Evolutionary conservation across 352 stramenopile species (phyloP).

Genomic region (Pythium guiyangense): DNA sequence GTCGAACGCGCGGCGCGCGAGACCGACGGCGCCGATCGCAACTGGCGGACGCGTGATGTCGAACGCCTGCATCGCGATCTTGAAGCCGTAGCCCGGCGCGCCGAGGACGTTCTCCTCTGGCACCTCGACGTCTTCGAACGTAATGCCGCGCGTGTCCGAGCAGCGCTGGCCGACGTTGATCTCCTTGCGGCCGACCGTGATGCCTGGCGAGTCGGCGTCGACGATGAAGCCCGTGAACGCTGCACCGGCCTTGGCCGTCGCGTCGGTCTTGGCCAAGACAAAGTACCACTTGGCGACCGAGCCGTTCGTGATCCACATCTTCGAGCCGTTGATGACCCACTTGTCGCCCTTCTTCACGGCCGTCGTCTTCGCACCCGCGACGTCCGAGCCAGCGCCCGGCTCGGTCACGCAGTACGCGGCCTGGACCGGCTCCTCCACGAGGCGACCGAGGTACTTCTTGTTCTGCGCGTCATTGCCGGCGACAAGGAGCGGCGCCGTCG

Average conservation of each 20-base stretch:
- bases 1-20: slow-evolving; percentile 85
- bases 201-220: slow-evolving; percentile 80
- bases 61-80: slow-evolving; percentile 92
- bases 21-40: slow-evolving; percentile 79
- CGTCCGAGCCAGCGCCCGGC: slow-evolving; percentile 85
- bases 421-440: slow-evolving; percentile 80
- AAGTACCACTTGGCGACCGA: slow-evolving; percentile 90
- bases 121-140: slow-evolving; percentile 90
- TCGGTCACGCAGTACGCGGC: slow-evolving; percentile 90
- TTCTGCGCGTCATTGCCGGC: slow-evolving; percentile 78
- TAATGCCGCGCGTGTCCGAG: slow-evolving; percentile 87
- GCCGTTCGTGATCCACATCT: slow-evolving; percentile 95
- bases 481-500: slow-evolving; percentile 78
- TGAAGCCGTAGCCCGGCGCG: slow-evolving; percentile 85
- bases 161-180: slow-evolving; percentile 91
- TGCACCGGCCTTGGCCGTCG: slow-evolving; percentile 54
- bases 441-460: slow-evolving; percentile 82
- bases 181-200: slow-evolving; percentile 86
- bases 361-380: slow-evolving; percentile 86
- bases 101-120: slow-evolving; percentile 86
- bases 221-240: slow-evolving; percentile 91
- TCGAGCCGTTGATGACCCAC: slow-evolving; percentile 91
- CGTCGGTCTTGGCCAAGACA: slow-evolving; percentile 88
- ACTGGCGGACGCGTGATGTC: slow-evolving; percentile 89
- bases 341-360: slow-evolving; percentile 92